These are phyloP conservation scores for Amanita polypyramis DNA, from an alignment of 768 basidiomycete species.

Conservation along the genomic window DNA sequence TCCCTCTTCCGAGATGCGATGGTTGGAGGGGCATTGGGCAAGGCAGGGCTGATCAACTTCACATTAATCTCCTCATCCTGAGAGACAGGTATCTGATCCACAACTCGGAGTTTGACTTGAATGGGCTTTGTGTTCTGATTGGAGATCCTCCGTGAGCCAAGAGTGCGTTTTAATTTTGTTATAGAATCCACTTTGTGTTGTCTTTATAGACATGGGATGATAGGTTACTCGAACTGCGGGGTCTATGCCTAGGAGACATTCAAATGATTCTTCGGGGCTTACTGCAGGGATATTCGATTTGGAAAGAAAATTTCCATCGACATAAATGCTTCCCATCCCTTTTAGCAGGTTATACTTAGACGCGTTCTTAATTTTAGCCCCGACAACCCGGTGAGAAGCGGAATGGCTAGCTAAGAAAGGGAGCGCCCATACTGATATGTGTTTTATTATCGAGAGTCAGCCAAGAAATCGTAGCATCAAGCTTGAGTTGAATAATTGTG, in stretches of 20 bases:
- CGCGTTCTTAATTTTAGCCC: conserved; percentile 29
- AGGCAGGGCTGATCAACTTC: conserved; percentile 19
- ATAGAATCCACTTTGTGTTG: conserved; percentile 23
- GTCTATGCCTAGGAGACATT: conserved; percentile 29
- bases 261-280: conserved; percentile 28
- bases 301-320: conserved; percentile 32
- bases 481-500: conserved; percentile 20
- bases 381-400: background rate
- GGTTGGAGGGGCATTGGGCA: conserved; percentile 5
- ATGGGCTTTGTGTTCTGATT: conserved; percentile 24
- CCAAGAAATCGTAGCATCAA: conserved; percentile 26
- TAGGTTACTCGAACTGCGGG: conserved; percentile 28
- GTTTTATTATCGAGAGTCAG: conserved; percentile 21
- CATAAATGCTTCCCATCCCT: conserved; percentile 27
- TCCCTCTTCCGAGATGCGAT: conserved; percentile 1
- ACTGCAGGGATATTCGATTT: conserved; percentile 22
- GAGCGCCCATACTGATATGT: conserved; percentile 19
- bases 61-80: conserved; percentile 22
- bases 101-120: conserved; percentile 18
- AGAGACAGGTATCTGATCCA: conserved; percentile 27
- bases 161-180: conserved; percentile 19
- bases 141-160: conserved; percentile 26
- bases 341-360: conserved; percentile 27
- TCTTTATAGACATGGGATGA: conserved; percentile 24
- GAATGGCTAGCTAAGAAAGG: background rate